Percentiles rank a stretch among this genome's conserved stretches.
Conservation (phyloP, 2,329 filamentous ascomycete species). For the Microcyclospora pomicola region DNA sequence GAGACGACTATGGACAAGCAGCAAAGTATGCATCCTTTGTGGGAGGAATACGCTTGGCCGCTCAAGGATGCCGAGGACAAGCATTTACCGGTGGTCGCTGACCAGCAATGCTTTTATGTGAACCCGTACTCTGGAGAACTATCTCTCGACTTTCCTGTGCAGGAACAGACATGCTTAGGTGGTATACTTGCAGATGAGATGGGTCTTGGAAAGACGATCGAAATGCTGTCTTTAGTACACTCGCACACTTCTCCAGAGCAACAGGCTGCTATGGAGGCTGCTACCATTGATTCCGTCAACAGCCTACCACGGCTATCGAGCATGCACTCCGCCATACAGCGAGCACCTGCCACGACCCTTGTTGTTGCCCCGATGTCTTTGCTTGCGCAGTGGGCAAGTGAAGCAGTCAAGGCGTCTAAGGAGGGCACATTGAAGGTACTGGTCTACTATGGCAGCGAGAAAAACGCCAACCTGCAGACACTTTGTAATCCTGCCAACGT, state of each 20-base stretch:
- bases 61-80: conserved; percentile 74
- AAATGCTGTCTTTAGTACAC: conserved; percentile 91
- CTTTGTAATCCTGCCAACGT: conserved; percentile 66
- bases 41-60: conserved; percentile 93
- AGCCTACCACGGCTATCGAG: conserved; percentile 49
- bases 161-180: conserved; percentile 88
- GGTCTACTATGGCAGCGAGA: conserved; percentile 86
- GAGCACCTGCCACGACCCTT: conserved; percentile 77
- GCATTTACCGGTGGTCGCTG: conserved; percentile 50
- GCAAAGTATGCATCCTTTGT: conserved; percentile 85
- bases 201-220: conserved; percentile 95
- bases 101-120: conserved; percentile 70
- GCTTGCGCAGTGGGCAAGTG: conserved; percentile 92
- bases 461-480: conserved; percentile 60
- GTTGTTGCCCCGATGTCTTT: conserved; percentile 96
- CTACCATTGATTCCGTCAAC: conserved; percentile 35
- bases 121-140: conserved; percentile 95
- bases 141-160: conserved; percentile 77
- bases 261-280: conserved; percentile 13
- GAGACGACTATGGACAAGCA: conserved; percentile 53
- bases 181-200: conserved; percentile 94
- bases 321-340: conserved; percentile 42
- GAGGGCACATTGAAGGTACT: conserved; percentile 69
- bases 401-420: conserved; percentile 80
- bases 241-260: conserved; percentile 49